phyloP scores from a whole-genome alignment of 1,284 basidiomycete genomes.

The Pyrrhoderma noxium region DNA sequence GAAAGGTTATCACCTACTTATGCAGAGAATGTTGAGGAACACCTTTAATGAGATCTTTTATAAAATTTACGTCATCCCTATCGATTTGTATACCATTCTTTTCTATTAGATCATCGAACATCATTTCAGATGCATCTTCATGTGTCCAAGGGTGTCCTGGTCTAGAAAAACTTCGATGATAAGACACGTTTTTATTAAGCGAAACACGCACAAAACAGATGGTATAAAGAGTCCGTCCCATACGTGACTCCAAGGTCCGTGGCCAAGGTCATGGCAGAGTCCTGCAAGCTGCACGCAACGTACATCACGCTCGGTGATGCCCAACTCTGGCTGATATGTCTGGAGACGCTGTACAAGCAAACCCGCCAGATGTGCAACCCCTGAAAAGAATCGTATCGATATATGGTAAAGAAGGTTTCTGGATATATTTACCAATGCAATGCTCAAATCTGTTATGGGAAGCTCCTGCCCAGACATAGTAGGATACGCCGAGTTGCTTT shows the following conservation, averaged over 20 bases:
- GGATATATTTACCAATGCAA: conserved; percentile 47
- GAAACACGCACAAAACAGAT: conserved; percentile 38
- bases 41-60: conserved; percentile 66
- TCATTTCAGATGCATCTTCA: conserved; percentile 65
- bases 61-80: conserved; percentile 42
- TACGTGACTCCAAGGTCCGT: conserved; percentile 70
- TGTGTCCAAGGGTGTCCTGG: conserved; percentile 51
- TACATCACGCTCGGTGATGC: conserved; percentile 59
- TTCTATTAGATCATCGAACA: conserved; percentile 57
- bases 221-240: conserved; percentile 66
- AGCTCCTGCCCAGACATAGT: conserved; percentile 68
- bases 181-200: conserved; percentile 5
- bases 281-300: conserved; percentile 64
- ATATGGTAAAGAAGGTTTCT: background rate
- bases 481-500: conserved; percentile 71
- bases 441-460: conserved; percentile 78
- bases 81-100: conserved; percentile 42
- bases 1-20: conserved; percentile 20
- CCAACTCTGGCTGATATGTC: conserved; percentile 51
- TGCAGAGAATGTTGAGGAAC: conserved; percentile 40
- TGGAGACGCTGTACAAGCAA: conserved; percentile 51
- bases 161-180: conserved; percentile 25
- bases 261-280: conserved; percentile 66
- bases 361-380: conserved; percentile 64
- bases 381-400: conserved; percentile 29